phyloP scores from a whole-genome alignment of 1,139 yeast species.

The Lodderomyces orthopsilosis region DNA sequence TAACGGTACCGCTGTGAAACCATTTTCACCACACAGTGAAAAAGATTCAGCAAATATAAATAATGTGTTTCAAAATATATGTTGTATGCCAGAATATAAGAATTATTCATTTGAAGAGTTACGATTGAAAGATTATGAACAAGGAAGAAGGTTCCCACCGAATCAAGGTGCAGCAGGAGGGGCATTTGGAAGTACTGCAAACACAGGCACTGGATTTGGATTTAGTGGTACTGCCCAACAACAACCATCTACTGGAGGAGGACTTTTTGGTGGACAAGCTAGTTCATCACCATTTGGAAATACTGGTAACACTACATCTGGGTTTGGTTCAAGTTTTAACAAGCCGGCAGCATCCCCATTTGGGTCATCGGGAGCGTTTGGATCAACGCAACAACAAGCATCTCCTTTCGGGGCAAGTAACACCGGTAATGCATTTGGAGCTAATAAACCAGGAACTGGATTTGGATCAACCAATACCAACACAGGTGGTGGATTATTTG shows the following conservation, averaged over 20 bases:
- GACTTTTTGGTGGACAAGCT: conserved; percentile 15
- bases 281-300: conserved; percentile 19
- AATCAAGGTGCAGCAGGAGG: conserved; percentile 23
- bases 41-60: conserved; percentile 66
- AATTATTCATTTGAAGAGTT: conserved; percentile 84
- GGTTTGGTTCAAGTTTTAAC: conserved; percentile 15
- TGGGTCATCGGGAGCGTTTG: conserved; percentile 17
- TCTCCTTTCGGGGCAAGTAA: conserved; percentile 13
- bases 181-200: conserved; percentile 11
- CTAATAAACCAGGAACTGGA: conserved; percentile 15
- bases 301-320: conserved; percentile 16
- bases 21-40: conserved; percentile 65
- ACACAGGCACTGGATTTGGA: conserved; percentile 28
- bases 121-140: conserved; percentile 83
- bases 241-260: conserved; percentile 11
- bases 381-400: conserved; percentile 9
- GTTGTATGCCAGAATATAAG: conserved; percentile 87
- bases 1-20: conserved; percentile 73
- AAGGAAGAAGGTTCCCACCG: conserved; percentile 67
- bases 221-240: conserved; percentile 33
- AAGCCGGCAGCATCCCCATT: conserved; percentile 18
- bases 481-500: conserved; percentile 14
- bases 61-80: conserved; percentile 68
- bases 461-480: conserved; percentile 13
- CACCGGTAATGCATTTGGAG: conserved; percentile 18